Evolutionary conservation across 306 rosid species (phyloP).

Genomic region (Acacia confusa): DNA sequence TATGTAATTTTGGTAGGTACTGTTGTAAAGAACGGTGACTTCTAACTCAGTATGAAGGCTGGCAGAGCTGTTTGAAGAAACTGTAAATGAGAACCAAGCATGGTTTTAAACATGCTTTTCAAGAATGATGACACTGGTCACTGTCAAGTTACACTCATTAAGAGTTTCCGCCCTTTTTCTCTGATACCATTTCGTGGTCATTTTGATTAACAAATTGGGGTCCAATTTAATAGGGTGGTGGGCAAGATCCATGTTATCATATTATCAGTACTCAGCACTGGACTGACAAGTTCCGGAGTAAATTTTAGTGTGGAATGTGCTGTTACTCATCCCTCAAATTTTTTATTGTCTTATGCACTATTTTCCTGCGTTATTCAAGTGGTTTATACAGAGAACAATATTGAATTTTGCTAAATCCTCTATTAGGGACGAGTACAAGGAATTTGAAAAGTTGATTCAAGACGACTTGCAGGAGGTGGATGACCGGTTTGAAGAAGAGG

Average conservation of each 20-base stretch:
- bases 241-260: constrained; percentile 17
- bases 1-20: neutral
- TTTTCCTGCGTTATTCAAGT: neutral
- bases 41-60: neutral
- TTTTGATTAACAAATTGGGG: constrained; percentile 9
- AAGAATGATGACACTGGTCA: neutral
- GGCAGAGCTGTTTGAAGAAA: neutral
- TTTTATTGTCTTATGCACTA: neutral
- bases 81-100: neutral
- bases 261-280: constrained; percentile 2
- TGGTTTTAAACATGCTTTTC: neutral
- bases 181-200: constrained; percentile 1
- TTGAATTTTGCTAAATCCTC: constrained; percentile 36
- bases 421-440: constrained; percentile 89
- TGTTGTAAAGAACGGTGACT: neutral
- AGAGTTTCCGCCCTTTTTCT: neutral
- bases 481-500: constrained; percentile 92
- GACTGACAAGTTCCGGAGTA: constrained; percentile 2
- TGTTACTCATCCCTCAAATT: neutral
- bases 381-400: constrained; percentile 22
- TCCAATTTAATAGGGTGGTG: neutral
- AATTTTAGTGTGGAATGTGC: constrained; percentile 3
- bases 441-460: constrained; percentile 92
- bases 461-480: constrained; percentile 91
- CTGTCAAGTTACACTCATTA: neutral